Percentiles rank a stretch among this genome's conserved stretches.
Evolutionary conservation across 2,329 filamentous ascomycete species (phyloP).

Genomic region (Colletotrichum sp.): DNA sequence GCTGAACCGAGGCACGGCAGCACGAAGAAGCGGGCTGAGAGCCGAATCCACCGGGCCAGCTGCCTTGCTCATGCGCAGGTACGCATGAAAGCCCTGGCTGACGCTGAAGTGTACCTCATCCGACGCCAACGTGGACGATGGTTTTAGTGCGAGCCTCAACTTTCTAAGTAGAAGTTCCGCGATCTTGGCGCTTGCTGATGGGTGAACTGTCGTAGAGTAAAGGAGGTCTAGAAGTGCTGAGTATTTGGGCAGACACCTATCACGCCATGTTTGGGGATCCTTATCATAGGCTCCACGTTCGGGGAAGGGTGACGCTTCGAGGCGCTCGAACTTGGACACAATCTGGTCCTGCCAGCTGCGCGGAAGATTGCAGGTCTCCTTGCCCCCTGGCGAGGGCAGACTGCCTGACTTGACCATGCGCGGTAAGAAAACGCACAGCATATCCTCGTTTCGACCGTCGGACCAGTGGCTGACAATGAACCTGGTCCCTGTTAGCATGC

Average conservation of each 20-base stretch:
- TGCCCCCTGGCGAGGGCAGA: constrained; percentile 57
- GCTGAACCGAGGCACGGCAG: constrained; percentile 70
- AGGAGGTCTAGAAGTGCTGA: constrained; percentile 70
- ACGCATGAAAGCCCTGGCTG: constrained; percentile 76
- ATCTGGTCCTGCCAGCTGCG: constrained; percentile 78
- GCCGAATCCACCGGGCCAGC: constrained; percentile 62
- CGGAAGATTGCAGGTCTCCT: constrained; percentile 62
- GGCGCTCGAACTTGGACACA: constrained; percentile 68
- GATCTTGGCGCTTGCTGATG: constrained; percentile 70
- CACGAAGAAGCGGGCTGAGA: constrained; percentile 70
- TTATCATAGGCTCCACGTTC: constrained; percentile 68
- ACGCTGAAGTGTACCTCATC: constrained; percentile 75
- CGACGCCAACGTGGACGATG: constrained; percentile 62
- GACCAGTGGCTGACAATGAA: constrained; percentile 81
- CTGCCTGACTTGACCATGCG: constrained; percentile 63
- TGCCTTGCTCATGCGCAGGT: constrained; percentile 68
- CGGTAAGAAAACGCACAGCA: constrained; percentile 72
- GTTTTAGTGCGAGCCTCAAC: constrained; percentile 67
- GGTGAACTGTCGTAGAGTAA: constrained; percentile 65
- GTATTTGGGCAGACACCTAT: constrained; percentile 70
- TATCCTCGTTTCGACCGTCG: constrained; percentile 66
- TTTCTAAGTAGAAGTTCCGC: constrained; percentile 70
- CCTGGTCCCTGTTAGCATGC: constrained; percentile 44
- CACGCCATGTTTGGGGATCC: constrained; percentile 65
- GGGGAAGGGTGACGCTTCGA: constrained; percentile 69